These are phyloP conservation scores for Apiosordaria backusii DNA, from an alignment of 495 filamentous ascomycete species.

Conservation along the genomic window DNA sequence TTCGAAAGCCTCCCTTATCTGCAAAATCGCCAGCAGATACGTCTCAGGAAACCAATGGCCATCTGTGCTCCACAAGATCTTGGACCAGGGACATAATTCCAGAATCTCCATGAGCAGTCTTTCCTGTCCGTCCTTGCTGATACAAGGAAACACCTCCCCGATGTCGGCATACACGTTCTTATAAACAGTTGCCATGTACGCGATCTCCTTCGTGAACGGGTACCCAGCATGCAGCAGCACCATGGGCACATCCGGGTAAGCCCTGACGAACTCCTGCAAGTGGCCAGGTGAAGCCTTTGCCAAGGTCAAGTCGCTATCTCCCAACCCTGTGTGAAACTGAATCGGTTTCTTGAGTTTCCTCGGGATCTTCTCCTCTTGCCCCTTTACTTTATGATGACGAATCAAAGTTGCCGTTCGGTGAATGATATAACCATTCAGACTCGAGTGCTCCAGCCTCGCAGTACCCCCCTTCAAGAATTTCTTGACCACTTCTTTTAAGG, in stretches of 20 bases:
- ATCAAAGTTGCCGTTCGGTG: slow-evolving; percentile 52
- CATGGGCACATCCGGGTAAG: slow-evolving; percentile 65
- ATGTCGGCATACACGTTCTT: slow-evolving; percentile 83
- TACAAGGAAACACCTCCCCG: slow-evolving; percentile 78
- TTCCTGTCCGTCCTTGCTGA: slow-evolving; percentile 78
- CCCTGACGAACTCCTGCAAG: slow-evolving; percentile 68
- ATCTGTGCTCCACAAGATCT: slow-evolving; percentile 82
- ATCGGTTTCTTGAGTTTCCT: slow-evolving; percentile 60
- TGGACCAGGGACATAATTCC: slow-evolving; percentile 71
- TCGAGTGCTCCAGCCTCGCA: slow-evolving; percentile 57
- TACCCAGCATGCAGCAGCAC: slow-evolving; percentile 83
- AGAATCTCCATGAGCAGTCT: slow-evolving; percentile 67
- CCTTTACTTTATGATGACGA: slow-evolving; percentile 31
- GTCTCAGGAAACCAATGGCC: slow-evolving; percentile 83
- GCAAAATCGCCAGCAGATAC: slow-evolving; percentile 71
- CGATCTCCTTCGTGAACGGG: slow-evolving; percentile 78
- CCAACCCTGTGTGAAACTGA: slow-evolving; percentile 84
- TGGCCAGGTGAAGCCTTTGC: slow-evolving; percentile 69
- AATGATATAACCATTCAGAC: slow-evolving; percentile 64
- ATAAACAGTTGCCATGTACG: slow-evolving; percentile 77
- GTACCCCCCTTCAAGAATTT: slow-evolving; percentile 25
- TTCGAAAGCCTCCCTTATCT: slow-evolving; percentile 73
- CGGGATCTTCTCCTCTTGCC: neutral
- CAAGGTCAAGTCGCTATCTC: slow-evolving; percentile 77
- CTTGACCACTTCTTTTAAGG: slow-evolving; percentile 31